Base-by-base conservation (phyloP, 2,329 filamentous ascomycete genomes). In the Fusarium pininemorale region DNA sequence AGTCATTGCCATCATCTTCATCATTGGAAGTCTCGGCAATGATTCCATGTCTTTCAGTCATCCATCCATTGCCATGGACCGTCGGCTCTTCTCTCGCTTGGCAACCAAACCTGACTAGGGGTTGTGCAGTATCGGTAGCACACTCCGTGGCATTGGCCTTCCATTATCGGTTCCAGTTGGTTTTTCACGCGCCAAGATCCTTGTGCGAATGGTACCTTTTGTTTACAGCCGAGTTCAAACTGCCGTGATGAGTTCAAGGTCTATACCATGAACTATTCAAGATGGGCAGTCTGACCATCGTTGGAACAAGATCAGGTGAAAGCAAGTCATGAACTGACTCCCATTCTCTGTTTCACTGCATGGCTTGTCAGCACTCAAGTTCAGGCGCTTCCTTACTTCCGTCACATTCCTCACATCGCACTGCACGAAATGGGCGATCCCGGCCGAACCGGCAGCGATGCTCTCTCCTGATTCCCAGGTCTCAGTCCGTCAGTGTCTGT, bases 401-500 rank as follows among this genome's bases (percentile, higher is more conserved):
- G 53, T 75, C 68, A 72, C 72, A 74, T 74, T 74, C 72, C 72
- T 75, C 28, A 45, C 57, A 54, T 69, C 30, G 47, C 53, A 56
- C 35, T 28, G 41, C 67, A 38, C 54, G 47, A 53, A 45, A 57
- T 39, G 72, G 51, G 57, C 63, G 59, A 75, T 73, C 72, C 72
- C 69, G 72, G 66, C 72, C 54, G 65, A 51, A 53, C 69, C 69
- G 72, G 54, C 57, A 30, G 56, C 50, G 39, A 37, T 30, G 35
- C 54, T 28, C 35, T 58, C 56, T 51, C 50, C 45, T 41, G 44
- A 39, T 48, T 39, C 63, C 63, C 48, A 47, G 28, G 35, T 47
- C 47, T 57, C 35, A 35, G 30, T 18, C 30, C 48, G 30, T 51
- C 30, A 55, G 58, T 32, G 26, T 38, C 45, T 42, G 26, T 61